phyloP scores from a whole-genome alignment of 2,329 filamentous ascomycete species.

The Tolypocladium ophioglossoides region DNA sequence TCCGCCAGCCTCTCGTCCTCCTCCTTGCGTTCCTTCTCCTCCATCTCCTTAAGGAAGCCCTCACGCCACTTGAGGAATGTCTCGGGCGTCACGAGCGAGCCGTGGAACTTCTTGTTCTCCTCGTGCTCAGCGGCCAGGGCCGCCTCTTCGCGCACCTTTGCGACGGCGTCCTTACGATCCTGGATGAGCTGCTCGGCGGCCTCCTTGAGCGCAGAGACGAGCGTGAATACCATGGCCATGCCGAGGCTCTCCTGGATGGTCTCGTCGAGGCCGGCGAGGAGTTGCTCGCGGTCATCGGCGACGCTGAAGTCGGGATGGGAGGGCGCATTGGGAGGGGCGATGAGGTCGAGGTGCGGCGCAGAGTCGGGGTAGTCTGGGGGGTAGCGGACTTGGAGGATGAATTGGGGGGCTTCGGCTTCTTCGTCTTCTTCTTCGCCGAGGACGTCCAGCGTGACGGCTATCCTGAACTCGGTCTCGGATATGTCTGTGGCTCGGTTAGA shows the following conservation, averaged over 20 bases:
- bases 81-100: constrained; percentile 77
- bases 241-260: constrained; percentile 87
- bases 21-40: constrained; percentile 54
- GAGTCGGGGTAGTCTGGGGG: constrained; percentile 86
- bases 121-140: constrained; percentile 61
- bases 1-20: constrained; percentile 76
- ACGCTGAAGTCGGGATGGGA: constrained; percentile 68
- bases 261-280: constrained; percentile 61
- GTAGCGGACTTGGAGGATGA: constrained; percentile 79
- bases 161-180: constrained; percentile 57
- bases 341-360: constrained; percentile 71
- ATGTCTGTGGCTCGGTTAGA: constrained; percentile 49
- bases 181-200: constrained; percentile 75
- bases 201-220: constrained; percentile 82
- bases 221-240: constrained; percentile 94
- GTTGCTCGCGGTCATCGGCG: constrained; percentile 62
- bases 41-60: constrained; percentile 69
- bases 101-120: constrained; percentile 95
- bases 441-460: constrained; percentile 77
- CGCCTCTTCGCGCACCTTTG: constrained; percentile 45
- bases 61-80: constrained; percentile 77
- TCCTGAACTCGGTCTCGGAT: constrained; percentile 79
- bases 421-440: constrained; percentile 53
- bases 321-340: constrained; percentile 57
- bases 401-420: constrained; percentile 52